A percentile compares a stretch with the other conserved stretches of the same genome.
These are phyloP conservation scores for Grammothele lineata DNA, from an alignment of 768 basidiomycete species.

Conservation along the genomic window DNA sequence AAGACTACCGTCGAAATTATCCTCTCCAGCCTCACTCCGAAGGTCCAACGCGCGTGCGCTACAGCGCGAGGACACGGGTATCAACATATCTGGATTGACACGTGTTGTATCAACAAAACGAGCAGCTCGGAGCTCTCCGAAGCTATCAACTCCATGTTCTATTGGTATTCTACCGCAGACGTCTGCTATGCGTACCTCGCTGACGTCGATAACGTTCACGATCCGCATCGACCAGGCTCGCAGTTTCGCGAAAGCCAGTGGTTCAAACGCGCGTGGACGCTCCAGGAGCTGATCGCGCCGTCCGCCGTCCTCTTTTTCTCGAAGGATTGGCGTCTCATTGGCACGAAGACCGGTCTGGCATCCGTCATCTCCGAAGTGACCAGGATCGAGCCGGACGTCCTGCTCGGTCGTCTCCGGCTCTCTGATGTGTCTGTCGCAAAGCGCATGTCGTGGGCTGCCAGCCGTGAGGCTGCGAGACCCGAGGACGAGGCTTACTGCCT, in stretches of 20 bases:
- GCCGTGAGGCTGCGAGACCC: not conserved
- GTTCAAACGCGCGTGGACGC: slow-evolving; percentile 6
- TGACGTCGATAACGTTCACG: not conserved
- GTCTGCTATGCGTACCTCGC: slow-evolving; percentile 8
- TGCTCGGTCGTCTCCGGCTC: not conserved
- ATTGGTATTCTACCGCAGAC: slow-evolving; percentile 3
- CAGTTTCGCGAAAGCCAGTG: slow-evolving; percentile 1
- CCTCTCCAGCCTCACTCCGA: not conserved
- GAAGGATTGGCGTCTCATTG: not conserved
- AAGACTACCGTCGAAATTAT: too few species aligned
- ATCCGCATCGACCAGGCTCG: too few species aligned
- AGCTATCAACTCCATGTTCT: slow-evolving; percentile 9
- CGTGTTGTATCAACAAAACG: slow-evolving; percentile 8
- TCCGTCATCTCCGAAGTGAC: not conserved
- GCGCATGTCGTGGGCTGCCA: slow-evolving; percentile 1
- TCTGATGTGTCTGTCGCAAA: not conserved
- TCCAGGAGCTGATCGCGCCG: slow-evolving; percentile 7
- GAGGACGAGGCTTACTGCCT: slow-evolving; percentile 1
- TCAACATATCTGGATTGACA: slow-evolving; percentile 4
- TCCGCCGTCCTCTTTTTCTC: slow-evolving; percentile 3
- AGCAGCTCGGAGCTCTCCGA: slow-evolving; percentile 9
- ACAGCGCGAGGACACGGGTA: slow-evolving; percentile 4
- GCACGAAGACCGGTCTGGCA: not conserved
- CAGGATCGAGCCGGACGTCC: not conserved
- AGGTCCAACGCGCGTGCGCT: slow-evolving; percentile 1